Conservation (phyloP, 805 yeast species). For the Ogataea nakhonphanomensis region DNA sequence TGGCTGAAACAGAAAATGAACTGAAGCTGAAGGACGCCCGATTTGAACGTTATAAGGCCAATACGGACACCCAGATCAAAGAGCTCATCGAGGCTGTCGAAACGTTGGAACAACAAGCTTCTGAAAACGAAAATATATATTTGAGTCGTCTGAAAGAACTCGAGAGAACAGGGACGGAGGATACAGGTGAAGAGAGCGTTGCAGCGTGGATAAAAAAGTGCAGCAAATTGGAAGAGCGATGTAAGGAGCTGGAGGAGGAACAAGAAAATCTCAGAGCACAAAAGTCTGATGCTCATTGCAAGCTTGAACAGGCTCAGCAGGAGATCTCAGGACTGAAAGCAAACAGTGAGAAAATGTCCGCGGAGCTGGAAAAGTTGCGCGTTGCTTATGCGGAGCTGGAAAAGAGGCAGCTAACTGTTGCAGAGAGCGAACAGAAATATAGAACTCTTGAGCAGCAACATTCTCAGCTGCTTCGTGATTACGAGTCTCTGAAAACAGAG, state of each 20-base stretch:
- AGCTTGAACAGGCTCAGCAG: not conserved
- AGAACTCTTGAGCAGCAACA: too few relatives aligned
- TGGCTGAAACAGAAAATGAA: slow-evolving; percentile 45
- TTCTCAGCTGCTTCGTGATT: not conserved
- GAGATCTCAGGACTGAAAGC: not conserved
- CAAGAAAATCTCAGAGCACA: not conserved
- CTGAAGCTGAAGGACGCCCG: slow-evolving; percentile 43
- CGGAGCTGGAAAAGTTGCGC: too few relatives aligned
- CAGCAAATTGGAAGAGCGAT: not conserved
- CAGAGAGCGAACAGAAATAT: too few relatives aligned
- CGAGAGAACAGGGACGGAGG: slow-evolving; percentile 6
- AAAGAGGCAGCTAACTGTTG: too few relatives aligned
- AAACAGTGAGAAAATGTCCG: too few relatives aligned
- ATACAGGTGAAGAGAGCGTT: not conserved
- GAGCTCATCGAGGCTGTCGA: slow-evolving; percentile 60
- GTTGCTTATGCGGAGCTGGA: too few relatives aligned
- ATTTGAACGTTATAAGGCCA: slow-evolving; percentile 43
- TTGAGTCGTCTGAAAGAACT: slow-evolving; percentile 42
- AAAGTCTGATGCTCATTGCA: not conserved
- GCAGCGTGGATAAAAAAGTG: not conserved
- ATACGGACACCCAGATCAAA: slow-evolving; percentile 50
- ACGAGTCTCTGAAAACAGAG: not conserved
- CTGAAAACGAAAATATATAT: slow-evolving; percentile 50
- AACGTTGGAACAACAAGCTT: slow-evolving; percentile 50
- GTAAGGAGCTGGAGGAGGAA: slow-evolving; percentile 8